Percentiles rank a stretch among this genome's conserved stretches.
Evolutionary conservation across 306 rosid species (phyloP).

Genomic region (Citrullus amarus): DNA sequence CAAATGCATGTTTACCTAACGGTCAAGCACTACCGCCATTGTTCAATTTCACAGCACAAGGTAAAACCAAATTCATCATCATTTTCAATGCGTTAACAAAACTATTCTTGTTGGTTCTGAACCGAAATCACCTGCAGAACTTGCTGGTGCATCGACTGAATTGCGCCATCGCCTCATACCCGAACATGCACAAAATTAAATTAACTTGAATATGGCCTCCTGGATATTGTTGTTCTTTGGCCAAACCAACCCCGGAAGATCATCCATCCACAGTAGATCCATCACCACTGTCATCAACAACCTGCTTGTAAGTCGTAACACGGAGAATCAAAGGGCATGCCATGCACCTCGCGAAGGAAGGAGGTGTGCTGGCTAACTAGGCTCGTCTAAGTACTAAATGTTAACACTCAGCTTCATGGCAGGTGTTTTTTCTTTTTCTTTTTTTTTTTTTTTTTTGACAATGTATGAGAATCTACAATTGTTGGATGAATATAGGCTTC

Average conservation of each 20-base stretch:
- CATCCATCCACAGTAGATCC: background rate
- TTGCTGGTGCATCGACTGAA: slow-evolving; percentile 63
- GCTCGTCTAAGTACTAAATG: background rate
- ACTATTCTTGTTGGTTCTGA: slow-evolving; percentile 11
- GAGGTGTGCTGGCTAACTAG: background rate
- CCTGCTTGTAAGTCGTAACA: background rate
- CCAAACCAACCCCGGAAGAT: slow-evolving; percentile 4
- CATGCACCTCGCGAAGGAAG: background rate
- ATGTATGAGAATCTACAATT: background rate
- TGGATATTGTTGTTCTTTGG: background rate
- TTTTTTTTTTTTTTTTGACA: background rate
- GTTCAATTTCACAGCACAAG: slow-evolving; percentile 76
- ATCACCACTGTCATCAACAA: background rate
- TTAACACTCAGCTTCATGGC: background rate
- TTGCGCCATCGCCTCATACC: slow-evolving; percentile 84
- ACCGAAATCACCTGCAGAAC: slow-evolving; percentile 37
- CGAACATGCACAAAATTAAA: slow-evolving; percentile 48
- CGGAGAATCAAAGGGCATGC: background rate
- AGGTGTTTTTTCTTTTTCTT: background rate
- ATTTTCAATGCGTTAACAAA: background rate
- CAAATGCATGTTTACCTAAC: slow-evolving; percentile 49
- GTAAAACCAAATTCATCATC: slow-evolving; percentile 19
- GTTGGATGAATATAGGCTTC: slow-evolving; percentile 1
- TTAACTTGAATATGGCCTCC: background rate
- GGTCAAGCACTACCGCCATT: slow-evolving; percentile 66